phyloP scores from a whole-genome alignment of 2,329 filamentous ascomycete genomes.

The Pestalotiopsis sp. region DNA sequence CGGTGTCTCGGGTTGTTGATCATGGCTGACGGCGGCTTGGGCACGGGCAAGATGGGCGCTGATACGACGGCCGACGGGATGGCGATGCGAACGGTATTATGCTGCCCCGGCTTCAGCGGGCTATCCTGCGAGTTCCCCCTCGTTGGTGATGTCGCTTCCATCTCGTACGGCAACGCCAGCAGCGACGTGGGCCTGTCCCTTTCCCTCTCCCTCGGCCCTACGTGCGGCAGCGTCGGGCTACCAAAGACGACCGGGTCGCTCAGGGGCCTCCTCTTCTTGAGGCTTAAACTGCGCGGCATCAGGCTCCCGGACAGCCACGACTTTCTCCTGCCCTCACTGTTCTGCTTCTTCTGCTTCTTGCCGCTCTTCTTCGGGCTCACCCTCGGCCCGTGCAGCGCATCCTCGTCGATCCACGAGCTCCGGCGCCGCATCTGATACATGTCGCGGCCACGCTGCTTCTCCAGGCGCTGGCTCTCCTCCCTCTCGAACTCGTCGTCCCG shows the following conservation, averaged over 20 bases:
- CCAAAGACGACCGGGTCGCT: constrained; percentile 18
- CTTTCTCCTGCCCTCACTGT: constrained; percentile 5
- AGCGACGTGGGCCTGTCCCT: not conserved
- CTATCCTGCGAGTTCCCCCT: not conserved
- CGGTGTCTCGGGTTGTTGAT: constrained; percentile 11
- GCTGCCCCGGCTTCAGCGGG: not conserved
- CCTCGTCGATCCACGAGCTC: constrained; percentile 53
- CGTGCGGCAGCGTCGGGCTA: constrained; percentile 33
- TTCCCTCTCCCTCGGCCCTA: constrained; percentile 14
- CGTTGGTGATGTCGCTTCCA: not conserved
- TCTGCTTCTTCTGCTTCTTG: constrained; percentile 12
- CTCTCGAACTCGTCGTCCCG: not conserved
- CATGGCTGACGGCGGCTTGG: constrained; percentile 3
- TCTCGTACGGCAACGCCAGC: not conserved
- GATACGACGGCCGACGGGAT: not conserved
- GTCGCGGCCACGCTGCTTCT: constrained; percentile 29
- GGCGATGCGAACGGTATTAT: not conserved
- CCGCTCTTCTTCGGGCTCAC: constrained; percentile 33
- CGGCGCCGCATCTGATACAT: constrained; percentile 30
- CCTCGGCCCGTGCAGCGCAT: constrained; percentile 51
- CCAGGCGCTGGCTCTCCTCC: constrained; percentile 15
- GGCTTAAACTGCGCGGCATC: constrained; percentile 26
- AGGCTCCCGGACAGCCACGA: constrained; percentile 15
- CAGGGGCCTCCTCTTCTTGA: constrained; percentile 16
- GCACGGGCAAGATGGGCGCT: not conserved